Evolutionary conservation across 176 grass and related monocot species (phyloP).

Genomic region (Aegilops longissima): DNA sequence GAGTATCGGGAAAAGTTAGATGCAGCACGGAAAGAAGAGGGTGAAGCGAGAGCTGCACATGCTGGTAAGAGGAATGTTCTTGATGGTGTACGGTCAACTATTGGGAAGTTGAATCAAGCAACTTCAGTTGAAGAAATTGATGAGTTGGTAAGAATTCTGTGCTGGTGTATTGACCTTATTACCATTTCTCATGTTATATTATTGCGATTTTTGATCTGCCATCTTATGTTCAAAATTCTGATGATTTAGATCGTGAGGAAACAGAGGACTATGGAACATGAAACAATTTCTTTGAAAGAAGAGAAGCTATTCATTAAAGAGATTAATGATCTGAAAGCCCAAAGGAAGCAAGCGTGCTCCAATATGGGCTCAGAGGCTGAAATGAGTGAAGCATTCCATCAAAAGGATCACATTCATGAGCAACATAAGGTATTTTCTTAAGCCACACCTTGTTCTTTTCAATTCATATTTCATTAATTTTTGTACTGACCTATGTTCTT

Average conservation of each 20-base stretch:
- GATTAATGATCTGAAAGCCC: slow-evolving; percentile 83
- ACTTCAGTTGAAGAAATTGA: slow-evolving; percentile 95
- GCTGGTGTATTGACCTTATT: neutral
- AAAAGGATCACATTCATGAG: slow-evolving; percentile 79
- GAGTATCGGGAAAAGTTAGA: slow-evolving; percentile 47
- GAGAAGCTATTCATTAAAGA: slow-evolving; percentile 85
- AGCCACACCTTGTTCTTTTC: neutral
- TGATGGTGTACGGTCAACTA: slow-evolving; percentile 53
- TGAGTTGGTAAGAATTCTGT: slow-evolving; percentile 54
- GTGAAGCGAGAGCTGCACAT: slow-evolving; percentile 56
- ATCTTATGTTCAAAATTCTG: slow-evolving; percentile 5
- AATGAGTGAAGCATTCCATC: slow-evolving; percentile 77
- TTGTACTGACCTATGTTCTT: slow-evolving; percentile 4
- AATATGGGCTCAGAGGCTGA: slow-evolving; percentile 67
- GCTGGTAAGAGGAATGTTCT: slow-evolving; percentile 66
- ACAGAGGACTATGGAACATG: slow-evolving; percentile 73
- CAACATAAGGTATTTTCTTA: slow-evolving; percentile 59
- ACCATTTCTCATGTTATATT: neutral
- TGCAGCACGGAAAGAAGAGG: slow-evolving; percentile 61
- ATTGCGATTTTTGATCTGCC: slow-evolving; percentile 17
- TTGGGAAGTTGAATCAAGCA: slow-evolving; percentile 82
- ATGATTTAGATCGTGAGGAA: slow-evolving; percentile 67
- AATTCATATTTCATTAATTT: slow-evolving; percentile 24
- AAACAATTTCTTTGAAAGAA: slow-evolving; percentile 74
- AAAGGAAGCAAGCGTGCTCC: slow-evolving; percentile 59